Percentiles rank a stretch among this genome's conserved stretches.
Conservation (phyloP, 768 basidiomycete species). For the Termitomyces sp. region DNA sequence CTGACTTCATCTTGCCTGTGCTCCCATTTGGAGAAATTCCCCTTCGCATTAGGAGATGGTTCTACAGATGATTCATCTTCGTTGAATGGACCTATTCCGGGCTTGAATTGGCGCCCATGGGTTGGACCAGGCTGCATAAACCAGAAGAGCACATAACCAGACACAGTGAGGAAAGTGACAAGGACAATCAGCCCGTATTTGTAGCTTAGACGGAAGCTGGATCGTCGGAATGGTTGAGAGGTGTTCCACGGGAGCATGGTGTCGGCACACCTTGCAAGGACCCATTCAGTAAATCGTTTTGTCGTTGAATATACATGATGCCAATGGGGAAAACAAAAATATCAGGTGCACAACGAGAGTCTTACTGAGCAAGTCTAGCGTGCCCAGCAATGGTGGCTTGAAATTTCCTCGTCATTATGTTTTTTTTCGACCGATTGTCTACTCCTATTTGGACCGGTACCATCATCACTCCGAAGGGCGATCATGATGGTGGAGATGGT, state of each 20-base stretch:
- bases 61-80: neutral
- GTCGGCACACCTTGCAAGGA: no score
- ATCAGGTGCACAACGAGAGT: no score
- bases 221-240: neutral
- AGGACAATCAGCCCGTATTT: neutral
- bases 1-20: slow-evolving; percentile 43
- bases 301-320: no score
- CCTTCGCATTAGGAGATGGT: neutral
- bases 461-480: no score
- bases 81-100: neutral
- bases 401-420: no score
- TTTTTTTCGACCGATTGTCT: no score
- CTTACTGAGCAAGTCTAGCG: no score
- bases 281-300: no score
- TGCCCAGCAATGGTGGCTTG: no score
- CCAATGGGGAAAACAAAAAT: no score
- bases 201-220: neutral
- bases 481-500: no score
- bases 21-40: slow-evolving; percentile 27
- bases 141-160: neutral
- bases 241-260: neutral
- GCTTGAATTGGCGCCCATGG: neutral
- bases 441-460: no score
- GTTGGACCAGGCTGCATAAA: neutral
- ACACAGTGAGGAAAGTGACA: neutral